These are phyloP conservation scores for Jamesozyma piceae DNA, from an alignment of 805 yeast genomes.

Conservation along the genomic window DNA sequence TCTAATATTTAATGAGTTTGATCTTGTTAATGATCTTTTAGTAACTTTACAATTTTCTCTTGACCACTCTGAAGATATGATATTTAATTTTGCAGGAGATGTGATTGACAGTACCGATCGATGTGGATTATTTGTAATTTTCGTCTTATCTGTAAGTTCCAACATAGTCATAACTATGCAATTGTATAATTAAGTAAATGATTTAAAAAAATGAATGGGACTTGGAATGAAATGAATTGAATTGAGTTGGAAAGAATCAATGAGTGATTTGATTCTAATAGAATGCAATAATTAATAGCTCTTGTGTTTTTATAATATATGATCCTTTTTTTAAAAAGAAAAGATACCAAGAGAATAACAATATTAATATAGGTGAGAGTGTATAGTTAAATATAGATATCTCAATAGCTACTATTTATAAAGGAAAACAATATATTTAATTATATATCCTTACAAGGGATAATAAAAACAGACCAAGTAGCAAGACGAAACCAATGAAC, in stretches of 20 bases:
- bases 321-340: no score
- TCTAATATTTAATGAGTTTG: constrained; percentile 22
- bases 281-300: no score
- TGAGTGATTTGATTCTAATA: not conserved
- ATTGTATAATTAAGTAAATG: not conserved
- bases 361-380: no score
- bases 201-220: not conserved
- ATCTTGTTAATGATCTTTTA: constrained; percentile 18
- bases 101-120: constrained; percentile 34
- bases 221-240: not conserved
- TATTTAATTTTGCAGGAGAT: constrained; percentile 41
- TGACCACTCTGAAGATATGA: constrained; percentile 28
- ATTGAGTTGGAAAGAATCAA: no score
- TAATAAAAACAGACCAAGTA: not conserved
- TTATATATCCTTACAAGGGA: not conserved
- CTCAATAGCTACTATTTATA: no score
- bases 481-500: no score
- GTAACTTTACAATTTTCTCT: constrained; percentile 13
- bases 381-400: no score
- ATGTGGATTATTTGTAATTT: constrained; percentile 19
- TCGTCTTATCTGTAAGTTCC: constrained; percentile 6
- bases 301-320: no score
- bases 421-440: not conserved
- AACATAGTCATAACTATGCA: constrained; percentile 3
- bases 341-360: not conserved